Evolutionary conservation across 768 basidiomycete genomes (phyloP), one percentile per base, ranked within the genome.

Genomic region (Paxillus rubicundulus): DNA sequence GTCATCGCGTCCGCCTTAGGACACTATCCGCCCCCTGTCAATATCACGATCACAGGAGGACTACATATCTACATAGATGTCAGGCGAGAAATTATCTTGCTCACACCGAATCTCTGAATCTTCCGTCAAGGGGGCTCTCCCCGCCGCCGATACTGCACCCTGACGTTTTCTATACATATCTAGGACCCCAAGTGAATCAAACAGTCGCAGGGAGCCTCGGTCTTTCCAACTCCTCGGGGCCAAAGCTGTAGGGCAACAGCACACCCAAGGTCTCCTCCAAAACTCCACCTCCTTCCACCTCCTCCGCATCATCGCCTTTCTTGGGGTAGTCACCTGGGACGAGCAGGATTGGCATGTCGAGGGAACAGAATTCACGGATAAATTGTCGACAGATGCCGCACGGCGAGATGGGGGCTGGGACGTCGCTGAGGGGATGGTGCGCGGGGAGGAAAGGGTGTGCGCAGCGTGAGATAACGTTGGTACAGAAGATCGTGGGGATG

Each of bases 351-450:
- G 89, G 88, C 82, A 89, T 88, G 36, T 84, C 73, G 21, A 79
- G 77, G 5, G 80, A 66, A 61, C 89, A 93, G 62, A 96, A 95
- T 64, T 96, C 92, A 49, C 87, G 82, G 47, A 92, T 80, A 42
- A 96, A 81, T 66, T 97, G 95, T 8, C 94, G 86, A 61, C 96
- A 98, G 47, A 96, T 83, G 7, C 96, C 96, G 63, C 96, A 98
- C 0, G 95, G 95, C 0, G 92, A 89, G 42, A 88, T 77, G 0
- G 91, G 71, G 1, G 77, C 67, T 0, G 79, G 61, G 12, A 95
- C 84, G 59, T 96, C 87, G 17, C 91, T 94, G 62, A 5, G 6
- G 18, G 27, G 30, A 30, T 30, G 30, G 30, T 5, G 30, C 2
- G 30, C 7, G 3, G 9, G 30, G 30, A 30, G 30, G 30, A 9